Percentiles rank a stretch among this genome's conserved stretches.
Evolutionary conservation across 2,329 filamentous ascomycete species (phyloP).

Genomic region (Penicillium verrucosum): DNA sequence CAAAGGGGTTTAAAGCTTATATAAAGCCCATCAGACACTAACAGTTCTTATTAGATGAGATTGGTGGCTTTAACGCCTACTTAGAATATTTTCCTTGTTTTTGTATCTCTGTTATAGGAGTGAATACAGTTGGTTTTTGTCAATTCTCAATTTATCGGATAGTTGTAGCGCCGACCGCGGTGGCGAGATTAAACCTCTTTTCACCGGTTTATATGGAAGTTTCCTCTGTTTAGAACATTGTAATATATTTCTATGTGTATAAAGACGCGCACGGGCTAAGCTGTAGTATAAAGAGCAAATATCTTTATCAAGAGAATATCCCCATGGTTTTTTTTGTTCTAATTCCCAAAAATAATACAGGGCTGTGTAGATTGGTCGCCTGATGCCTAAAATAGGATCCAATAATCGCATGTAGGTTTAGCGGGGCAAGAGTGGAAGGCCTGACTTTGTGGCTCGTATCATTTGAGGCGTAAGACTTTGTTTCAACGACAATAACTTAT

Average conservation of each 20-base stretch:
- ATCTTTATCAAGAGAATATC: neutral
- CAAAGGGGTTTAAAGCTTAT: neutral
- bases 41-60: neutral
- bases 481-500: neutral
- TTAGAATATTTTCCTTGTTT: neutral
- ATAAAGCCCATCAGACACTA: neutral
- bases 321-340: neutral
- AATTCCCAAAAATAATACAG: neutral
- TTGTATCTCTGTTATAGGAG: neutral
- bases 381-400: neutral
- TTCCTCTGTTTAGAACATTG: neutral
- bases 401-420: neutral
- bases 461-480: neutral
- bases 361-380: constrained; percentile 1
- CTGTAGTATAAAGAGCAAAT: too few species aligned
- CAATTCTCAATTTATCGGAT: neutral
- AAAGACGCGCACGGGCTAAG: neutral
- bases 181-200: neutral
- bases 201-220: neutral
- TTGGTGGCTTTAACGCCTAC: neutral
- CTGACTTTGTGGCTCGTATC: neutral
- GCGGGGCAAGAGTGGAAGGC: neutral
- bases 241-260: neutral
- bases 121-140: neutral
- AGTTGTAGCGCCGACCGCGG: neutral